Evolutionary conservation across 176 grass and related monocot species (phyloP).

Genomic region (Phoenix dactylifera): DNA sequence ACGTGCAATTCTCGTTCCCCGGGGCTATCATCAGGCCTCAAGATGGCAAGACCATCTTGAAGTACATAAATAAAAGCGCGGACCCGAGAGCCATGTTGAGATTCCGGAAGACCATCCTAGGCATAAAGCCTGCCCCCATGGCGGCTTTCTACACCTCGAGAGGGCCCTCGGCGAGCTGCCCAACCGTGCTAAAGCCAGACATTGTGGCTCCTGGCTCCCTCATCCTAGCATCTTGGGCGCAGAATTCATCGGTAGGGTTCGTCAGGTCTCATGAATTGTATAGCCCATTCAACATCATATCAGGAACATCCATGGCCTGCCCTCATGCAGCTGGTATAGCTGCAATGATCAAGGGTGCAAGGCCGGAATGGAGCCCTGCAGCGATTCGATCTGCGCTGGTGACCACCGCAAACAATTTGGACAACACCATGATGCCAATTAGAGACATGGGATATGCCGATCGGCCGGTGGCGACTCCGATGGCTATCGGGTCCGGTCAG

Average conservation of each 20-base stretch:
- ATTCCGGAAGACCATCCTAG: conserved; percentile 37
- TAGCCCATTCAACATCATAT: conserved; percentile 25
- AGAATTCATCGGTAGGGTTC: not conserved
- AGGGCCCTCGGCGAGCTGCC: conserved; percentile 38
- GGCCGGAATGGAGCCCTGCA: conserved; percentile 48
- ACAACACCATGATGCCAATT: conserved; percentile 40
- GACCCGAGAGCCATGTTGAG: not conserved
- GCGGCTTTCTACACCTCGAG: conserved; percentile 38
- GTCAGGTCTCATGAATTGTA: conserved; percentile 16
- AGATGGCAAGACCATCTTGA: conserved; percentile 1
- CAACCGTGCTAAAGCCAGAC: conserved; percentile 58
- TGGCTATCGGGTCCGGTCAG: conserved; percentile 58
- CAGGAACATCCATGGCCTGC: conserved; percentile 68
- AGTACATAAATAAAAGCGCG: conserved; percentile 4
- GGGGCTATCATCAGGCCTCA: not conserved
- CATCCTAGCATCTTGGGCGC: conserved; percentile 34
- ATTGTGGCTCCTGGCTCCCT: conserved; percentile 38
- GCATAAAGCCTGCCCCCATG: conserved; percentile 24
- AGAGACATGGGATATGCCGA: conserved; percentile 21
- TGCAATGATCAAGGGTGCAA: conserved; percentile 37
- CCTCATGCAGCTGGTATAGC: conserved; percentile 55
- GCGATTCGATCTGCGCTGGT: conserved; percentile 77
- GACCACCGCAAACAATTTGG: conserved; percentile 41
- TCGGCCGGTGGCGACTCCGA: conserved; percentile 27
- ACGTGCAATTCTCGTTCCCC: not conserved